phyloP scores from a whole-genome alignment of 352 stramenopile genomes.

The Bremia lactucae region DNA sequence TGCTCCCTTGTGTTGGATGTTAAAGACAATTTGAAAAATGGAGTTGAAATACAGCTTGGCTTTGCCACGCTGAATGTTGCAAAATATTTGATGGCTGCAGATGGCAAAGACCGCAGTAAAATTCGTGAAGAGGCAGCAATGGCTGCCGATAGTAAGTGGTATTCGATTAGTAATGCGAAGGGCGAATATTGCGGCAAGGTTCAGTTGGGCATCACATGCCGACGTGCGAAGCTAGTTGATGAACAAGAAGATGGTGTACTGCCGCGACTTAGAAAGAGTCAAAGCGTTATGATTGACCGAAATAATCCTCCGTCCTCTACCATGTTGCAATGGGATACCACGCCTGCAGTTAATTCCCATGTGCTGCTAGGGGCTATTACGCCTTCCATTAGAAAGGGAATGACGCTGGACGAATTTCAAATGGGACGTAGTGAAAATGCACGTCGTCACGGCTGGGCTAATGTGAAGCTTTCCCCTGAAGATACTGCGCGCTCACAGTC shows the following conservation, averaged over 20 bases:
- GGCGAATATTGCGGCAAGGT: slow-evolving; percentile 83
- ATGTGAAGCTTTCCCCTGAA: slow-evolving; percentile 70
- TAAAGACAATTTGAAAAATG: slow-evolving; percentile 40
- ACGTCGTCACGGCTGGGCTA: slow-evolving; percentile 63
- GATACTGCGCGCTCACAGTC: slow-evolving; percentile 39
- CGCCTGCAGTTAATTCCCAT: slow-evolving; percentile 17
- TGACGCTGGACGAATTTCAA: slow-evolving; percentile 31
- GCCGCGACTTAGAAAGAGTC: slow-evolving; percentile 62
- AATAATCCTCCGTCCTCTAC: slow-evolving; percentile 54
- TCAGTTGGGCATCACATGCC: slow-evolving; percentile 68
- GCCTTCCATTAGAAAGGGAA: slow-evolving; percentile 20
- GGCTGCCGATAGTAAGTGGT: slow-evolving; percentile 67
- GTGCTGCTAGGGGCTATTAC: slow-evolving; percentile 30
- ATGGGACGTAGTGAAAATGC: slow-evolving; percentile 19
- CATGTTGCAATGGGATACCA: slow-evolving; percentile 69
- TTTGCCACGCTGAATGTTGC: slow-evolving; percentile 69
- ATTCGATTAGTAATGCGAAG: slow-evolving; percentile 77
- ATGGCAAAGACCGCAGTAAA: slow-evolving; percentile 20
- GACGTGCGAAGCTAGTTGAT: slow-evolving; percentile 19
- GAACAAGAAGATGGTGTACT: slow-evolving; percentile 28
- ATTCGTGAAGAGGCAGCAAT: slow-evolving; percentile 60
- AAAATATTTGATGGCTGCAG: slow-evolving; percentile 75
- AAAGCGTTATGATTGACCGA: slow-evolving; percentile 63
- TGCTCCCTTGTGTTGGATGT: slow-evolving; percentile 71
- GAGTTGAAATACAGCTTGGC: slow-evolving; percentile 37